Conservation (phyloP, 768 basidiomycete species). For the Boletus sp. region DNA sequence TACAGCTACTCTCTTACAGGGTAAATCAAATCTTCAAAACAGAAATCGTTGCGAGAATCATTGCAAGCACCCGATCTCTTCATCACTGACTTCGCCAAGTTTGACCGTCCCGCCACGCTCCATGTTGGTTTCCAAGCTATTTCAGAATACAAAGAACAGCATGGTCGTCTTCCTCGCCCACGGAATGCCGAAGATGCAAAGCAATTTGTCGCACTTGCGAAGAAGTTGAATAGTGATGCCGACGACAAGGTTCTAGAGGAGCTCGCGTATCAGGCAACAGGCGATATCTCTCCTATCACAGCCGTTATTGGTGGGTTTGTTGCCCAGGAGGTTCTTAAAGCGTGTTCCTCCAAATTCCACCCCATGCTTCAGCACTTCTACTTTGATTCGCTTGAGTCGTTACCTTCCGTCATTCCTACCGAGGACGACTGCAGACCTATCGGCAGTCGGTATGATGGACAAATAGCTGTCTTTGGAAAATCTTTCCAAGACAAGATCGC, state of each 20-base stretch:
- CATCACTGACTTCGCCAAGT: slow-evolving; percentile 97
- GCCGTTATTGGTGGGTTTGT: slow-evolving; percentile 97
- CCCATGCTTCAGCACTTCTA: slow-evolving; percentile 94
- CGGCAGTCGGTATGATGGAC: slow-evolving; percentile 86
- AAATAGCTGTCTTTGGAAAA: slow-evolving; percentile 95
- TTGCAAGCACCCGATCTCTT: slow-evolving; percentile 79
- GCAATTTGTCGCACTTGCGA: slow-evolving; percentile 69
- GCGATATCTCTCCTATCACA: slow-evolving; percentile 85
- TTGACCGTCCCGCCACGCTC: slow-evolving; percentile 85
- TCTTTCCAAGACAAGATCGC: slow-evolving; percentile 89
- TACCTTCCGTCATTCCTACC: slow-evolving; percentile 71
- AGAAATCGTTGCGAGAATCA: slow-evolving; percentile 95
- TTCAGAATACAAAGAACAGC: slow-evolving; percentile 65
- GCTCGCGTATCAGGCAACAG: slow-evolving; percentile 86
- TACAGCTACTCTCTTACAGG: neutral
- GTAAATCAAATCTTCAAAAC: slow-evolving; percentile 4
- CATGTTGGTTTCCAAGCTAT: slow-evolving; percentile 96
- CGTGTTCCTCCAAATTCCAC: slow-evolving; percentile 96
- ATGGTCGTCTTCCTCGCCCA: slow-evolving; percentile 74
- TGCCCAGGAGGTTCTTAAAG: slow-evolving; percentile 96
- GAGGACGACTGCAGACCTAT: slow-evolving; percentile 82
- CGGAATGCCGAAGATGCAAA: slow-evolving; percentile 81
- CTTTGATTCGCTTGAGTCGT: slow-evolving; percentile 95
- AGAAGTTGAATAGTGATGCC: slow-evolving; percentile 70
- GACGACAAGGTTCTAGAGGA: slow-evolving; percentile 83